Evolutionary conservation across 495 filamentous ascomycete species (phyloP), one percentile per base, ranked within the genome.

Genomic region (Hypoxylon fragiforme): DNA sequence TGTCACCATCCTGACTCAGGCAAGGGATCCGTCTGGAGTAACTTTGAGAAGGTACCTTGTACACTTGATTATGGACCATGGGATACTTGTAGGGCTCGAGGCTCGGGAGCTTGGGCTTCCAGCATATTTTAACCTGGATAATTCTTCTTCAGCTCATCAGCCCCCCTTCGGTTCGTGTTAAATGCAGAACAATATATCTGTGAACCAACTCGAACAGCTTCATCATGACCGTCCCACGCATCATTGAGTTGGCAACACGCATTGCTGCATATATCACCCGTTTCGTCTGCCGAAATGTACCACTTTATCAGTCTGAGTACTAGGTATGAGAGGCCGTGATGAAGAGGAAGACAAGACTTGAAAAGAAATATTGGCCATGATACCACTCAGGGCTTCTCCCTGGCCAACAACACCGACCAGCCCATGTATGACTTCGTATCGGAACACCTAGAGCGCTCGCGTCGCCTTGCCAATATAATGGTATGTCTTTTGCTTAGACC

Each of bases 391-490:
- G 72, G 70, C 0, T 73, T 70, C 37, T 54, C 56, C 19, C 13
- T 69, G 11, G 57, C 65, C 32, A 53, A 74, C 54, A 41, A 60
- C 13, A 59, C 70, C 22, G 18, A 66, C 28, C 50, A 61, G 55
- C 50, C 66, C 46, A 65, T 69, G 51, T 69, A 65, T 38, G 56
- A 47, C 0, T 59, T 64, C 6, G 45, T 74, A n/a, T 53, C 51
- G 5, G 54, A 66, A 9, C 3, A 57, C 26, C 66, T 61, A n/a
- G 38, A 55, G 12, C 64, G 66, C 5, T 61, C 66, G 1, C 60
- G 64, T 12, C 53, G 72, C 7, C 71, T 78, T 44, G 71, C 63
- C 1, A 64, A 63, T 9, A 6, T 41, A 7, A 78, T 80, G 75
- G 26, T 30, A 44, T 7, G 16, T 39, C 14, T 13, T 39, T 39